Percentiles rank a stretch among this genome's conserved stretches.
These are phyloP conservation scores for Alopecurus myosuroides DNA, from an alignment of 176 grass and related monocot genomes.

Conservation along the genomic window DNA sequence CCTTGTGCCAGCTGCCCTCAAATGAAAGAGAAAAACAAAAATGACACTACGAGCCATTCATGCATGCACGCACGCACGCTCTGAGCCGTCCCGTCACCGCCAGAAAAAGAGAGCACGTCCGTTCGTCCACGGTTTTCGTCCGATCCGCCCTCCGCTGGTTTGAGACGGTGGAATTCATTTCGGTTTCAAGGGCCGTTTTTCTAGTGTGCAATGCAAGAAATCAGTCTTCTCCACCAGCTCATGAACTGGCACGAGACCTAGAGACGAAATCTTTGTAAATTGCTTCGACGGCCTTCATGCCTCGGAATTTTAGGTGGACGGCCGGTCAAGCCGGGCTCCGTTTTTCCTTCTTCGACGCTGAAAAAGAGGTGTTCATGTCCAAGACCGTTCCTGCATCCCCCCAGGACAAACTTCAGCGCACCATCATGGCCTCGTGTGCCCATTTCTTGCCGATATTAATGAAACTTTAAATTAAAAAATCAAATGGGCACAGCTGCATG, in stretches of 20 bases:
- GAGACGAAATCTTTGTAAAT: not conserved
- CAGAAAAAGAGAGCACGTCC: not conserved
- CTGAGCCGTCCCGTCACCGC: not conserved
- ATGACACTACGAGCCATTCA: not conserved
- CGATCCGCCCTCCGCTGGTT: not conserved
- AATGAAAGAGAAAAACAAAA: not conserved
- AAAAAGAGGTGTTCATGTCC: not conserved
- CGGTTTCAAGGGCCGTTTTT: not conserved
- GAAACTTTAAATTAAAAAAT: not conserved
- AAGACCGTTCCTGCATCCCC: not conserved
- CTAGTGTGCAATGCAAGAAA: not conserved
- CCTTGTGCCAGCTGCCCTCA: not conserved
- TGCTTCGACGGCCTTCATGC: not conserved
- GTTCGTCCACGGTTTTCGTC: constrained; percentile 28
- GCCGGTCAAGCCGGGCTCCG: not conserved
- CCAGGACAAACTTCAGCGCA: not conserved
- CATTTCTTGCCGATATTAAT: not conserved
- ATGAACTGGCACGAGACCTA: not conserved
- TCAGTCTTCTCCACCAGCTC: not conserved
- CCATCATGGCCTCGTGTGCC: not conserved
- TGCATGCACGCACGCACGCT: not conserved
- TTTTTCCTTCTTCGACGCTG: not conserved
- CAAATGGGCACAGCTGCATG: not conserved
- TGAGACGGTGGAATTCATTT: constrained; percentile 15
- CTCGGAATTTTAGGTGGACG: not conserved